These are phyloP conservation scores for Nothophaeocryptopus gaeumannii DNA, from an alignment of 2,329 filamentous ascomycete species.

Conservation along the genomic window DNA sequence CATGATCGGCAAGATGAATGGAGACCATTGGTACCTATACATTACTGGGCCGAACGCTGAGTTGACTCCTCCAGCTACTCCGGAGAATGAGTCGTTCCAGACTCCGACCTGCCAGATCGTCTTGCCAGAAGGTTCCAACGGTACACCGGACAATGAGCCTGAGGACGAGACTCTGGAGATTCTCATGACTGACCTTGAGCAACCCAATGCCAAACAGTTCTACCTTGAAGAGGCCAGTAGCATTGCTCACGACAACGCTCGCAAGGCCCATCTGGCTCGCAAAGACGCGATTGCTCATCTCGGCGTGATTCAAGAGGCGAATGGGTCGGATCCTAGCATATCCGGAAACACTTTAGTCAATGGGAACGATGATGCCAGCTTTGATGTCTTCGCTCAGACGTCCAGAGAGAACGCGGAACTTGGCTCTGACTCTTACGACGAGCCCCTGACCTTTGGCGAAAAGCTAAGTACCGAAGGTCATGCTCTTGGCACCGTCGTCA, in stretches of 20 bases:
- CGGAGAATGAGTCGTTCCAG: constrained; percentile 52
- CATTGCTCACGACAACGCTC: constrained; percentile 77
- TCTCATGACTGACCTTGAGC: constrained; percentile 66
- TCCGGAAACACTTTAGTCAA: constrained; percentile 37
- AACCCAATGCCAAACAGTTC: constrained; percentile 65
- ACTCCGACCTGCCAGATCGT: constrained; percentile 59
- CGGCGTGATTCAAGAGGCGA: constrained; percentile 57
- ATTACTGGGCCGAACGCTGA: constrained; percentile 80
- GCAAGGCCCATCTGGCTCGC: constrained; percentile 63
- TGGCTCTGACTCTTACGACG: constrained; percentile 51
- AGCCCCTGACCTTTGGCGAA: constrained; percentile 58
- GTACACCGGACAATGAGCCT: constrained; percentile 33
- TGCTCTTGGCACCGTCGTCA: constrained; percentile 86
- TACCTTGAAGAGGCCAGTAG: constrained; percentile 79
- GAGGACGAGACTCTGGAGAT: constrained; percentile 72
- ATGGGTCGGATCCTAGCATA: constrained; percentile 37
- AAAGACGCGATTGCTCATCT: constrained; percentile 59
- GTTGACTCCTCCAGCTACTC: constrained; percentile 79
- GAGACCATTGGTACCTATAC: constrained; percentile 98
- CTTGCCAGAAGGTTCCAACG: constrained; percentile 54
- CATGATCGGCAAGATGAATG: constrained; percentile 99
- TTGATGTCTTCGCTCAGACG: constrained; percentile 80
- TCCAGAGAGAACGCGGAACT: constrained; percentile 61
- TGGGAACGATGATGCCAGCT: constrained; percentile 48
- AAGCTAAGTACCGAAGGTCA: constrained; percentile 90